Evolutionary conservation across 1,284 basidiomycete species (phyloP), one percentile per base, ranked within the genome.

Genomic region (Fistulinella staudtii): DNA sequence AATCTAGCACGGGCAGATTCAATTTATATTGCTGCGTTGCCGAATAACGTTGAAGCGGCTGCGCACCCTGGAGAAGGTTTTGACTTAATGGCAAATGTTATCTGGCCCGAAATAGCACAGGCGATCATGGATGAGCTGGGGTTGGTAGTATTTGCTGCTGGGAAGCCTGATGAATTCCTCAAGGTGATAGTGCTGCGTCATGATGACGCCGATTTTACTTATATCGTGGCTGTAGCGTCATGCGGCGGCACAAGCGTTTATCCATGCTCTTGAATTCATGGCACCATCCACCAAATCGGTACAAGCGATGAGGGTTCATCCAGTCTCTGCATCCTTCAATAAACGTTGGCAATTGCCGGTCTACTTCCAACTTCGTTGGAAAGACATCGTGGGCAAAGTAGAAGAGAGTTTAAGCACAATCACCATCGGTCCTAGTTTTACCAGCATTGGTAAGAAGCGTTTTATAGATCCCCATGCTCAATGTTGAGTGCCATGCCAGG

Each of bases 321-420:
- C 82, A 0, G 72, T 82, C 4, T 94, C 86, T 64, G 55, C 62
- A 7, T 66, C 82, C 0, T 95, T 98, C 57, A 81, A 88, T 58
- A 76, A 81, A 45, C 76, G 93, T 31, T 99, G 95, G 94, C 95
- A 98, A 61, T 74, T 99, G 6, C 89, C 92, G 1, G 89, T 98
- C 14, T 99, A 99, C 63, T 98, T 96, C 65, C 95, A 99, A 63
- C 73, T 99, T 52, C 79, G 94, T n/a, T 95, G 93, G 86, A 95
- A 97, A 62, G 93, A 96, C 57, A 89, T 96, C 42, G 82, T 95
- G 1, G 68, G 74, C 0, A 74, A 74, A 36, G 68, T 94, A 13
- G 94, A 97, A 66, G 79, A 82, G 8, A 67, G 69, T 1, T 67
- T 95, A 20, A 61, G 66, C 10, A 58, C 57, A n/a, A 64, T 69